phyloP scores from a whole-genome alignment of 768 basidiomycete species.

The Amanita pallidorosea region DNA sequence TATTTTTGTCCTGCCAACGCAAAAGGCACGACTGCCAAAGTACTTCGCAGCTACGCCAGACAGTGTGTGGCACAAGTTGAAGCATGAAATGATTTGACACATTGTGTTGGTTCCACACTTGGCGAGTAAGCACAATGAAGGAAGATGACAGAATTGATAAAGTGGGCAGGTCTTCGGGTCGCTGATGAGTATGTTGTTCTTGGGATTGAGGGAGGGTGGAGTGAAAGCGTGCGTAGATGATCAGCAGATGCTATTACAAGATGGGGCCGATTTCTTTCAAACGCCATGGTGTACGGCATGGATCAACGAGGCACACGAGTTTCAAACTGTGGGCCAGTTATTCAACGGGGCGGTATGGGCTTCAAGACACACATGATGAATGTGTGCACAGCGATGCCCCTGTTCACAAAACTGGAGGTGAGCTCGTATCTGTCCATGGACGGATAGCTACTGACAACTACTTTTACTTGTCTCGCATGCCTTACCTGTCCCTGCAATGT shows the following conservation, averaged over 20 bases:
- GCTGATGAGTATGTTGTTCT: background rate
- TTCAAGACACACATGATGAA: background rate
- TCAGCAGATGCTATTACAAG: background rate
- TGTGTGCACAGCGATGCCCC: background rate
- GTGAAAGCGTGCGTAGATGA: background rate
- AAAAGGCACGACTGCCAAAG: too few relatives aligned
- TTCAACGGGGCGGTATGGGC: background rate
- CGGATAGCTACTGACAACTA: background rate
- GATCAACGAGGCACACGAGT: background rate
- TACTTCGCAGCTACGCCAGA: too few relatives aligned
- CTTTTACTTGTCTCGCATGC: too few relatives aligned
- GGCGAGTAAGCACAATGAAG: background rate
- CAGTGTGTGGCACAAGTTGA: too few relatives aligned
- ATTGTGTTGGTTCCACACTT: background rate
- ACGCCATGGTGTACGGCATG: background rate
- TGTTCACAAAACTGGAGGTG: background rate
- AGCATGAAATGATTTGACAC: background rate
- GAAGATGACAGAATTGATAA: too few relatives aligned
- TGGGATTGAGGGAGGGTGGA: background rate
- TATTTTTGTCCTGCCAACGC: too few relatives aligned
- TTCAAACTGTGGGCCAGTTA: too few relatives aligned
- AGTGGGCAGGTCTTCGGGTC: background rate
- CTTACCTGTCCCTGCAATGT: too few relatives aligned
- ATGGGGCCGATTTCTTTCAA: background rate
- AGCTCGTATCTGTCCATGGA: background rate